Base-by-base conservation (phyloP, 2,329 filamentous ascomycete species). In the Fusarium caatingaense region DNA sequence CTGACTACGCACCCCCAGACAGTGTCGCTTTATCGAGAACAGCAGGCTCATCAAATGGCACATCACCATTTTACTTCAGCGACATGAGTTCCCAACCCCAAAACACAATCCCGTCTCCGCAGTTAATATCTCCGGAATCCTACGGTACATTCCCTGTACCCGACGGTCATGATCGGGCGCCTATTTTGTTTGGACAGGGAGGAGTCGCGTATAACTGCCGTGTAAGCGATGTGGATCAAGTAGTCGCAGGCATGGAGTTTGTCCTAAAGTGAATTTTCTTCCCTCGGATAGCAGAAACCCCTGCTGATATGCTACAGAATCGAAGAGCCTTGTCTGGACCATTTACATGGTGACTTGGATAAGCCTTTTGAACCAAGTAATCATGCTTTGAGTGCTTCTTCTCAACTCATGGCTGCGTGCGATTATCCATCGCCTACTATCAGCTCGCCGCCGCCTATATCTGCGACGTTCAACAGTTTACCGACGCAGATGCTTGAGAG, bases 201-300 rank as follows among this genome's bases (percentile, higher is more conserved):
- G 48, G 28, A 6, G 40, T 56, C 20, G n/a, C 34, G 4, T 23
- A 41, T 8, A 54, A 48, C 20, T 48, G 27, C 4, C 44, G 34
- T 3, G 37, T 64, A 21, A 25, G 59, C 10, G 59, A 65, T 41
- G 62, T 60, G 21, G 55, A 66, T 34, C 55, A 61, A 21, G 48
- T 66, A 1, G 25, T 34, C n/a, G 32, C 76, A 15, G 78, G 76
- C 6, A 77, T 80, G 72, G 76, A 80, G 10, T 80, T 80, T 61
- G 77, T 80, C 2, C 47, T 80, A 16, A 76, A 72, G 78, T 66
- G 30, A 23, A 40, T 27, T 16, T 6, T 5, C 9, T 5, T 15
- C 3, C 10, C 16, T 16, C 6, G 15, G 2, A 30, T 37, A 20
- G 23, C 7, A 5, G 7, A 1, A 6, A 21, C 3, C 8, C 20